Conservation (phyloP, 2,329 filamentous ascomycete genomes). For the Botrytis porri region DNA sequence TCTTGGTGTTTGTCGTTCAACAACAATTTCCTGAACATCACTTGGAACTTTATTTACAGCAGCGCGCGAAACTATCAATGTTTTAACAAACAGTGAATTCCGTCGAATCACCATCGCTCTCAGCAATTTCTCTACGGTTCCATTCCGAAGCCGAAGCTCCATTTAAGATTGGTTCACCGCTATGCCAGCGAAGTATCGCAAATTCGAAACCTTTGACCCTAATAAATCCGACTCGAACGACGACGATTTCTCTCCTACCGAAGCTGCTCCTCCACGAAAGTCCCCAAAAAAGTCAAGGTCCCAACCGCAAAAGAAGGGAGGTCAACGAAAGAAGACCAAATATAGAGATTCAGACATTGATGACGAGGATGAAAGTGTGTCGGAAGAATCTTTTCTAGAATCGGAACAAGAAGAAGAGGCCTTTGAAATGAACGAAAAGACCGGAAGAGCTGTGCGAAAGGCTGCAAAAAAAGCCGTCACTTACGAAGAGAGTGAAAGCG, state of each 20-base stretch:
- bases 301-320: conserved; percentile 31
- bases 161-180: conserved; percentile 11
- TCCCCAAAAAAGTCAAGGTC: conserved; percentile 42
- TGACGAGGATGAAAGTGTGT: conserved; percentile 50
- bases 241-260: conserved; percentile 60
- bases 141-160: not conserved
- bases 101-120: conserved; percentile 1
- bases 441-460: conserved; percentile 50
- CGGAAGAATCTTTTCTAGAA: conserved; percentile 50
- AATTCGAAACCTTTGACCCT: conserved; percentile 61
- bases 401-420: conserved; percentile 42
- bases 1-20: not conserved
- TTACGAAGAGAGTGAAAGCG: conserved; percentile 47
- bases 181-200: conserved; percentile 44
- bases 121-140: not conserved
- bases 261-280: conserved; percentile 47
- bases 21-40: not conserved
- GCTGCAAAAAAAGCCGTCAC: conserved; percentile 46
- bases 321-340: conserved; percentile 42
- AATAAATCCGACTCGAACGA: conserved; percentile 66
- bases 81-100: conserved; percentile 14
- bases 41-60: not conserved
- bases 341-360: conserved; percentile 63
- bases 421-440: conserved; percentile 45
- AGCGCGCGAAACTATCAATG: conserved; percentile 17